Conservation (phyloP, 2,329 filamentous ascomycete species). For the Beauveria brongniartii region DNA sequence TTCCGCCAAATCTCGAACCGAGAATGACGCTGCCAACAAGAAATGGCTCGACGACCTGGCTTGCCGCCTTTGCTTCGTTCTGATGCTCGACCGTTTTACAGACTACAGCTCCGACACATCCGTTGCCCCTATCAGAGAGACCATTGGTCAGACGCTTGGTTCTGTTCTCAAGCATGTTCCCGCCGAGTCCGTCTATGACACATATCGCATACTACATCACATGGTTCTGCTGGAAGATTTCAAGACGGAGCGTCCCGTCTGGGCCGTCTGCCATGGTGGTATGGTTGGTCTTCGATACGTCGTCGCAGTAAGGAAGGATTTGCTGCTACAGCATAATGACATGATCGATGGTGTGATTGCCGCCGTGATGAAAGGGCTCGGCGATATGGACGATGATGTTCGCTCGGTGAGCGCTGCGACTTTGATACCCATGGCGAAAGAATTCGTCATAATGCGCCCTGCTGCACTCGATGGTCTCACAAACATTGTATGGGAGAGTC, state of each 20-base stretch:
- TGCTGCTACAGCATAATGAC: constrained; percentile 72
- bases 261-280: constrained; percentile 94
- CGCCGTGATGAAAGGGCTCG: constrained; percentile 90
- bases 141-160: constrained; percentile 86
- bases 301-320: constrained; percentile 87
- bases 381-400: constrained; percentile 88
- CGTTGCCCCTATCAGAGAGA: constrained; percentile 91
- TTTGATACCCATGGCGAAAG: constrained; percentile 87
- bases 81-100: constrained; percentile 95
- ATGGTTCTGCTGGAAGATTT: constrained; percentile 89
- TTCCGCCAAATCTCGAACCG: constrained; percentile 57
- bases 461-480: constrained; percentile 73
- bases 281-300: constrained; percentile 96
- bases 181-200: constrained; percentile 67
- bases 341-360: constrained; percentile 90
- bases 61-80: constrained; percentile 88
- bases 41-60: constrained; percentile 89
- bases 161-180: constrained; percentile 81
- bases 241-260: constrained; percentile 63
- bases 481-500: constrained; percentile 93
- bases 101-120: constrained; percentile 98
- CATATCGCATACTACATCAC: constrained; percentile 76
- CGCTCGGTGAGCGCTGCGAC: constrained; percentile 97
- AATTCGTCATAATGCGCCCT: constrained; percentile 82
- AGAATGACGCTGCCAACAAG: constrained; percentile 75